Evolutionary conservation across 139 green algal species (phyloP), one percentile per base, ranked within the genome.

Genomic region (Chara braunii): DNA sequence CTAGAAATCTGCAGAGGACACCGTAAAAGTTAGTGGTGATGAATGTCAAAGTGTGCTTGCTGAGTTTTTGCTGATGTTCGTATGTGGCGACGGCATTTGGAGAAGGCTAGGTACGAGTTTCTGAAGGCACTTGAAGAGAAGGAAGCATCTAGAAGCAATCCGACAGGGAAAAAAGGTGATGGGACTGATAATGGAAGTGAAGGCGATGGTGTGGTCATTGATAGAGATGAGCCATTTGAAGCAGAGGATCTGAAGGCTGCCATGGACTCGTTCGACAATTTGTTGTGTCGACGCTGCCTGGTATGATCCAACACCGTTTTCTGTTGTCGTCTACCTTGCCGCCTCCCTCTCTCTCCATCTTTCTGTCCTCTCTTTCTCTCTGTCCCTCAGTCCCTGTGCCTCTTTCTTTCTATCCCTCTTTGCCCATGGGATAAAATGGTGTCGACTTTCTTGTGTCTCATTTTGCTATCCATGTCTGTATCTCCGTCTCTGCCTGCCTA

Each of bases 261-360:
- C 23, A 69, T 71, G 62, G 51, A 71, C 54, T 68, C 62, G 51
- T 71, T 18, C 31, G 62, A 71, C 51, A 9, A 69, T 37, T 14
- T 71, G 35, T 71, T 71, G 40, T 71, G 62, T 42, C 62, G 62
- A 22, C 3, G 62, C 22, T 71, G 62, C 37, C 30, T 70, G 23
- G 62, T 71, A 30, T 60, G 32, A 7, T 57, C 53, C 53, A 5
- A 57, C 30, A 8, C 30, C 30, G 14, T 44, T 6, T 6, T 7
- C 34, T 8, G 50, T 37, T 35, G 18, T 48, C 40, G 18, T 18
- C 18, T 18, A 48, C 40, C 40, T 48, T 48, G 18, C 18, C 40
- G 18, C 40, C 18, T 48, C 18, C 40, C 40, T 48, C 40, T 48
- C 18, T 18, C 40, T 48, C 40, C 40, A 18, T 18, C 40, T 48